Evolutionary conservation across 768 basidiomycete genomes (phyloP).

Genomic region (Termitomyces sp.): DNA sequence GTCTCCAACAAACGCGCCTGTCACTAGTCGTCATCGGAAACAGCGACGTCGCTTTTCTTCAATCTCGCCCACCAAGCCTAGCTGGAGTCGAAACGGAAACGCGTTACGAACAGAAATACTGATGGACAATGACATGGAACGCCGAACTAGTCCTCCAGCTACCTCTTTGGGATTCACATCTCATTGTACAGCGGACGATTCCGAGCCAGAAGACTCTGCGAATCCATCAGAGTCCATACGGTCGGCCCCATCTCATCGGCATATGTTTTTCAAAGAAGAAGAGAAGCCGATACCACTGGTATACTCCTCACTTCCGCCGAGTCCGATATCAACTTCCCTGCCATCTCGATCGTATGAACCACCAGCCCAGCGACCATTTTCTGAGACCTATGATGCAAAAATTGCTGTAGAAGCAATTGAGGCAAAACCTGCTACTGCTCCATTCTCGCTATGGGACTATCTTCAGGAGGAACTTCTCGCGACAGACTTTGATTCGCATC

Average conservation of each 20-base stretch:
- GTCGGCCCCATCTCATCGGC: conserved; percentile 13
- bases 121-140: conserved; percentile 1
- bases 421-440: conserved; percentile 21
- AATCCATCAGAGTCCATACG: conserved; percentile 10
- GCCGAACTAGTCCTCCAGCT: conserved; percentile 22
- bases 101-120: conserved; percentile 23
- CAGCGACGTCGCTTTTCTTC: conserved; percentile 29
- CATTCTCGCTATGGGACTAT: conserved; percentile 92
- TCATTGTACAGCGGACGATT: conserved; percentile 21
- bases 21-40: conserved; percentile 22
- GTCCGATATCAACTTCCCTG: conserved; percentile 55
- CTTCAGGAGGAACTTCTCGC: conserved; percentile 82
- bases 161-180: conserved; percentile 16
- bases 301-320: conserved; percentile 72
- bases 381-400: conserved; percentile 17
- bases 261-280: conserved; percentile 14
- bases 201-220: conserved; percentile 21
- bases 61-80: conserved; percentile 17
- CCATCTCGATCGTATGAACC: conserved; percentile 27
- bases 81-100: conserved; percentile 18
- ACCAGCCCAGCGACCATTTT: conserved; percentile 21
- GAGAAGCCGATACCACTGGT: conserved; percentile 37
- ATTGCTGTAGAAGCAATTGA: conserved; percentile 17
- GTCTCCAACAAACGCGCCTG: background rate
- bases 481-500: conserved; percentile 92